These are phyloP conservation scores for Allodekkera sacchari DNA, from an alignment of 805 yeast species.

Conservation along the genomic window DNA sequence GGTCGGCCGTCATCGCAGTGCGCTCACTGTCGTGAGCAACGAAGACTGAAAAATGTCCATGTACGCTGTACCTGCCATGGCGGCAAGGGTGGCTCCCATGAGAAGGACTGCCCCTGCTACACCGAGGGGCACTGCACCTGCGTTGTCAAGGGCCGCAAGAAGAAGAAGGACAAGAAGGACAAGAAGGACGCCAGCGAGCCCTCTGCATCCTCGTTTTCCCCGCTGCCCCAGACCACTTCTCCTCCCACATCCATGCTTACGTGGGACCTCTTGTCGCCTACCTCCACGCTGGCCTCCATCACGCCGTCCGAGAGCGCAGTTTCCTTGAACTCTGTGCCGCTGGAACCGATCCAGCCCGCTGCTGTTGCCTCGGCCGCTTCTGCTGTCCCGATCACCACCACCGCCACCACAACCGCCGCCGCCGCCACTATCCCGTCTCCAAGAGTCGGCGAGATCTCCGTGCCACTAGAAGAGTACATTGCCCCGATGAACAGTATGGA, in stretches of 20 bases:
- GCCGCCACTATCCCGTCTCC: too few relatives aligned
- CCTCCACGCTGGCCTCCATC: constrained; percentile 6
- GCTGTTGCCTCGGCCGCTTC: too few relatives aligned
- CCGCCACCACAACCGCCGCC: constrained; percentile 6
- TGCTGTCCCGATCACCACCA: constrained; percentile 16
- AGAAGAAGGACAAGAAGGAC: constrained; percentile 5
- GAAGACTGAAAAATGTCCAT: constrained; percentile 61
- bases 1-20: constrained; percentile 96
- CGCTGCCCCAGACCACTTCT: background rate
- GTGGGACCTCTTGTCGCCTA: constrained; percentile 24
- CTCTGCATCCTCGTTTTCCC: background rate
- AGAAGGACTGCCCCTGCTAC: constrained; percentile 23
- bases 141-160: constrained; percentile 18
- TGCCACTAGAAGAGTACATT: constrained; percentile 28
- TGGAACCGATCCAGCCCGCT: constrained; percentile 25
- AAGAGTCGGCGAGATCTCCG: constrained; percentile 24
- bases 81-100: constrained; percentile 25
- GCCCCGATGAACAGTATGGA: constrained; percentile 30
- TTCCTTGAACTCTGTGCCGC: constrained; percentile 16
- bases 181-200: background rate
- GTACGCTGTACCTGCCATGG: constrained; percentile 64
- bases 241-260: constrained; percentile 11
- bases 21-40: constrained; percentile 69
- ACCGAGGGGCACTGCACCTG: constrained; percentile 26
- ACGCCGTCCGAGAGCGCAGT: constrained; percentile 16